These are phyloP conservation scores for Cercospora brassicicola DNA, from an alignment of 2,329 filamentous ascomycete species.

Conservation along the genomic window DNA sequence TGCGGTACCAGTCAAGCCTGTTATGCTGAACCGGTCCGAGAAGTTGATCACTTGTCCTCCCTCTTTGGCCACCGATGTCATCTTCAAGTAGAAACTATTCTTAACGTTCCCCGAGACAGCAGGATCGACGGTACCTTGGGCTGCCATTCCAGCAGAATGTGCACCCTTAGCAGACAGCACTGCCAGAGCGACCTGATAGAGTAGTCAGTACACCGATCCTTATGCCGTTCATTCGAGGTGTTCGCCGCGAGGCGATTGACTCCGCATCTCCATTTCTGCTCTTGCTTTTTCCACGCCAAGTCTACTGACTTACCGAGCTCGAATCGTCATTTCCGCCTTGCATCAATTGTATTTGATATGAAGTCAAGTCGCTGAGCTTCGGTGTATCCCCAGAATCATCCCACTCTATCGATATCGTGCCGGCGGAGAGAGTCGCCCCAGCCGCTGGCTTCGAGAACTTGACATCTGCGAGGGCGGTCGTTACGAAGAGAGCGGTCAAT, in stretches of 20 bases:
- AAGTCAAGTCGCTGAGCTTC: slow-evolving; percentile 50
- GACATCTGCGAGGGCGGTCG: slow-evolving; percentile 53
- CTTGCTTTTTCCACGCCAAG: background rate
- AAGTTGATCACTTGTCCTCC: slow-evolving; percentile 60
- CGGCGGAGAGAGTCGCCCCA: slow-evolving; percentile 53
- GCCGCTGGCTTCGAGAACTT: slow-evolving; percentile 56
- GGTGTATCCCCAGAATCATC: slow-evolving; percentile 56
- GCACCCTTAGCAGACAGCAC: slow-evolving; percentile 9
- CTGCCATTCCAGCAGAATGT: slow-evolving; percentile 16
- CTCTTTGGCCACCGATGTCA: slow-evolving; percentile 56
- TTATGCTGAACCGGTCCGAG: slow-evolving; percentile 64
- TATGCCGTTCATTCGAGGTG: background rate
- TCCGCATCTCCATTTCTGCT: background rate
- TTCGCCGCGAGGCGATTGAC: background rate
- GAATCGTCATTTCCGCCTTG: slow-evolving; percentile 58
- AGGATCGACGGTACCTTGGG: slow-evolving; percentile 23
- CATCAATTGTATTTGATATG: slow-evolving; percentile 61
- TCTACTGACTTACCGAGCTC: slow-evolving; percentile 46
- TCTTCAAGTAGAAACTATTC: slow-evolving; percentile 59
- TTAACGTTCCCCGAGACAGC: slow-evolving; percentile 37
- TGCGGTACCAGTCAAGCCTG: slow-evolving; percentile 64
- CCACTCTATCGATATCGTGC: slow-evolving; percentile 58
- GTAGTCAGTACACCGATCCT: background rate
- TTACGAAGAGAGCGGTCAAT: slow-evolving; percentile 40
- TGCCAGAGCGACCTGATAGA: background rate